Base-by-base conservation (phyloP, 805 yeast genomes). In the Ascoidea asiatica region DNA sequence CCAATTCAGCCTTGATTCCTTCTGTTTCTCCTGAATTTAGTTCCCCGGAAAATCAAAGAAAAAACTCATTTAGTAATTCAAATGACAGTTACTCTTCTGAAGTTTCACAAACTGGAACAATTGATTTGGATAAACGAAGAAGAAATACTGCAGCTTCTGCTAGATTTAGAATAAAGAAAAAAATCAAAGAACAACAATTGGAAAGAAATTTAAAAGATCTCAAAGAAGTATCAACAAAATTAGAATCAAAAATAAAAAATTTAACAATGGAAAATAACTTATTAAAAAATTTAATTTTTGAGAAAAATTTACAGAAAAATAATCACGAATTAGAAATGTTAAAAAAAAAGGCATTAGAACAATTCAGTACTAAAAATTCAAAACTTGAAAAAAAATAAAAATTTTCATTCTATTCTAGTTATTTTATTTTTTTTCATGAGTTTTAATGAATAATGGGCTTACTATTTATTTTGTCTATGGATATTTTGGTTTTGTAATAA, bases 111-210 rank as follows among this genome's bases (percentile, higher is more conserved):
- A 39, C 15, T 42, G 15, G 50, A 42, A 43, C 7, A 44, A 66
- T 72, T 19, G 79, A 75, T 47, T 72, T 70, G 40, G 92, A 83
- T 56, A 90, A 86, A 63, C 73, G 95, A 49, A 76, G 82, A 51
- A 73, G 94, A 54, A 89, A 88, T 63, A 88, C 96, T 0, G 95
- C 92, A 1, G 97, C 98, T 1, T 79, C 90, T 19, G 97, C 97
- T 4, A 70, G 97, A 48, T 90, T 90, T 69, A 73, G 98, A 51
- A 75, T 87, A 58, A 87, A 86, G 72, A 88, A 85, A 77, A 89
- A 90, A 71, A 56, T 82, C 63, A 83, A 86, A 60, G 97, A 90
- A 64, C 92, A 84, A 63, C 90, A 89, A 58, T 74, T 90, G 79
- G 95, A 89, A 62, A 69, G 78, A 47, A 77, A 72, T 47, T 72